Evolutionary conservation across 2,329 filamentous ascomycete species (phyloP).

Genomic region (Dactylellina cionopaga): DNA sequence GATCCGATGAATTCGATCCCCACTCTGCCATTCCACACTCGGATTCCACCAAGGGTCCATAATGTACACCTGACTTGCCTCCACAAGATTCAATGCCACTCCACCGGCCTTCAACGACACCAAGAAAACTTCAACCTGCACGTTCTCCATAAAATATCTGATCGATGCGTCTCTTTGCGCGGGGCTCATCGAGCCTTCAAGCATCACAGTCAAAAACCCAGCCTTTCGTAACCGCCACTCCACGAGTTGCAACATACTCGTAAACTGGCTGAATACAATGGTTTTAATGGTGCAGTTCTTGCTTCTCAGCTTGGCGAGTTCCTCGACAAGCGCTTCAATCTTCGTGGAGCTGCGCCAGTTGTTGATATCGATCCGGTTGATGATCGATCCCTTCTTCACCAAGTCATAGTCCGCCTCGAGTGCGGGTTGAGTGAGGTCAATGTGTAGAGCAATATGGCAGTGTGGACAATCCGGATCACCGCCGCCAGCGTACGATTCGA

Average conservation of each 20-base stretch:
- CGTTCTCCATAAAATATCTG: constrained; percentile 88
- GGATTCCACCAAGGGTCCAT: constrained; percentile 99
- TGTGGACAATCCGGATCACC: constrained; percentile 79
- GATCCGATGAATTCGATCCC: constrained; percentile 92
- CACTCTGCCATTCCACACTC: constrained; percentile 99
- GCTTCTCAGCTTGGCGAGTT: constrained; percentile 88
- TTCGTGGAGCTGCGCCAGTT: constrained; percentile 98
- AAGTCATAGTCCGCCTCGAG: constrained; percentile 88
- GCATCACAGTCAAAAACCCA: constrained; percentile 98
- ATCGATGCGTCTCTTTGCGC: constrained; percentile 77
- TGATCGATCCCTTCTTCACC: constrained; percentile 95
- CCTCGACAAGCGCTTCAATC: constrained; percentile 94
- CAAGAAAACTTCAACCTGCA: constrained; percentile 93
- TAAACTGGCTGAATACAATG: constrained; percentile 81
- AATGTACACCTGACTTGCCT: constrained; percentile 94
- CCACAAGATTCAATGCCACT: constrained; percentile 92
- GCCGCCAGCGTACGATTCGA: constrained; percentile 76
- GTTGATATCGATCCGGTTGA: constrained; percentile 98
- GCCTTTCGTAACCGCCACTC: constrained; percentile 64
- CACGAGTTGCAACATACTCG: constrained; percentile 69
- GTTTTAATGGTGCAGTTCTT: constrained; percentile 89
- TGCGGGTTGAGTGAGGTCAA: constrained; percentile 94
- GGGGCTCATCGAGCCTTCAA: constrained; percentile 97
- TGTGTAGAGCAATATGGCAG: constrained; percentile 87
- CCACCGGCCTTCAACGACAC: constrained; percentile 96